Conservation (phyloP, 257 asterid genomes). For the Penstemon barbatus region DNA sequence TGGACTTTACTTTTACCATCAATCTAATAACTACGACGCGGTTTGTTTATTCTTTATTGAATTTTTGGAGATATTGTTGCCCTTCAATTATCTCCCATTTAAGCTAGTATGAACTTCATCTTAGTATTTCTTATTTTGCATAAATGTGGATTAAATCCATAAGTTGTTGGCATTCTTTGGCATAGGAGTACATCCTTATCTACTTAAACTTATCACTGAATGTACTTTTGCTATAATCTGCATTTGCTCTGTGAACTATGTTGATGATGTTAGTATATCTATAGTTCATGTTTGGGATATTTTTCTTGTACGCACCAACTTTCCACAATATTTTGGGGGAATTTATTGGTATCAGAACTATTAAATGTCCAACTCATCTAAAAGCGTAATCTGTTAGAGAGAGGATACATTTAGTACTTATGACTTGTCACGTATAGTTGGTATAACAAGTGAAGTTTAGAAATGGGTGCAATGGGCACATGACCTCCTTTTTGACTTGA, state of each 20-base stretch:
- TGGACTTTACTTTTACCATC: neutral
- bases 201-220: neutral
- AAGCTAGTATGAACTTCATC: neutral
- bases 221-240: neutral
- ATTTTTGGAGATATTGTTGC: neutral
- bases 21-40: neutral
- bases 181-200: neutral
- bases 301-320: neutral
- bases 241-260: neutral
- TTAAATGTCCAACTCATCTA: too few species aligned
- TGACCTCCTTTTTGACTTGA: too few species aligned
- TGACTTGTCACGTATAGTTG: too few species aligned
- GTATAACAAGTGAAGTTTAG: too few species aligned
- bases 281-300: neutral
- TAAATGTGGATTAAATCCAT: neutral
- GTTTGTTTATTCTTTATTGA: neutral
- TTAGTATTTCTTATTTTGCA: neutral
- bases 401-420: too few species aligned
- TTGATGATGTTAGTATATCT: too few species aligned
- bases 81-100: neutral
- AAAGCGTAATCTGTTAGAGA: too few species aligned
- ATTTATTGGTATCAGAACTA: neutral
- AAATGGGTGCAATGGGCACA: too few species aligned
- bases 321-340: neutral
- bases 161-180: neutral